A percentile compares a stretch with the other conserved stretches of the same genome.
Evolutionary conservation across 2,329 filamentous ascomycete genomes (phyloP).

Genomic region (Alternaria viburni): DNA sequence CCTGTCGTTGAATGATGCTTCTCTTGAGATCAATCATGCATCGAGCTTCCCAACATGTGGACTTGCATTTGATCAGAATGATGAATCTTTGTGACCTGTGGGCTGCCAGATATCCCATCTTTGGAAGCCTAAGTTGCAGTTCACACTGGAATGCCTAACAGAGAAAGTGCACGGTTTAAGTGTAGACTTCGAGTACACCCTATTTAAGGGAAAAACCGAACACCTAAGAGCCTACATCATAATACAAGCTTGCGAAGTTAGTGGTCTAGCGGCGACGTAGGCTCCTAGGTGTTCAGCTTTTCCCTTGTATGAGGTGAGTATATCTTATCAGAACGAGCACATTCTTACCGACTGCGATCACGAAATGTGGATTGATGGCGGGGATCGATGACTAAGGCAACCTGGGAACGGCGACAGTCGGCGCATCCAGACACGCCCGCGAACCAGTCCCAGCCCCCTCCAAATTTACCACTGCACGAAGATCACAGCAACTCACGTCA

Average conservation of each 20-base stretch:
- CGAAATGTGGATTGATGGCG: not conserved
- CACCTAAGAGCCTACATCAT: too few species aligned
- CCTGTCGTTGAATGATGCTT: not conserved
- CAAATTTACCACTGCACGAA: not conserved
- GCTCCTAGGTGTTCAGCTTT: too few species aligned
- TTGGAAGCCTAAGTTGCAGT: not conserved
- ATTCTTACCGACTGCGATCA: not conserved
- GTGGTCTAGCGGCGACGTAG: too few species aligned
- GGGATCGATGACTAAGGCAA: not conserved
- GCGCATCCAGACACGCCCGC: not conserved
- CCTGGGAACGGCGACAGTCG: not conserved
- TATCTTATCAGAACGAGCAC: not conserved
- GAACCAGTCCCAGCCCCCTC: not conserved
- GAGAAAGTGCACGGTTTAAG: not conserved
- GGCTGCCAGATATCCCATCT: not conserved
- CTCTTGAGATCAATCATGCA: not conserved
- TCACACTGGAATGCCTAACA: not conserved
- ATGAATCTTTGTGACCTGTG: not conserved
- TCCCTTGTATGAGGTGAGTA: too few species aligned
- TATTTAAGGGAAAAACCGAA: too few species aligned
- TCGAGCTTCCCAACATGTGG: not conserved
- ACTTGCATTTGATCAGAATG: not conserved
- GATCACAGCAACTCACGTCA: not conserved
- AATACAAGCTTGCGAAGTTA: too few species aligned
- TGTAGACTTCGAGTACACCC: not conserved